Base-by-base conservation (phyloP, 352 stramenopile genomes). In the Globisporangium canariense region DNA sequence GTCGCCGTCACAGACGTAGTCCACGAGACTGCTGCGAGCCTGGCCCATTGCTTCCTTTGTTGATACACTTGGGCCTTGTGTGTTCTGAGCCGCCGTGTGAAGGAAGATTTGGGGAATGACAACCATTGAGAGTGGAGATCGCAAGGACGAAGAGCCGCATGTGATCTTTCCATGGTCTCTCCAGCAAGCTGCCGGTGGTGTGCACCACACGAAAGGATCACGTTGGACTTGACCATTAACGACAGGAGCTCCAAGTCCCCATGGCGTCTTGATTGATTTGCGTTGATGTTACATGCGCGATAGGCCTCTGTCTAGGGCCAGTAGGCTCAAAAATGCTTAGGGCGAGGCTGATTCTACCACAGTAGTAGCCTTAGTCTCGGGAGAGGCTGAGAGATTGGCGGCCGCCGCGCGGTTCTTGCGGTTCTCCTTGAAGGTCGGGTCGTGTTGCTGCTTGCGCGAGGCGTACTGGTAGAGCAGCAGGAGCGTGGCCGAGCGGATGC, bases 401-500 rank as follows among this genome's bases (percentile, higher is more conserved):
- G 2, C 32, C 28, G 52, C 32, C 10, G 50, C 47, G 32, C 67
- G 68, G 62, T 71, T 75, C 40, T 68, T 73, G 60, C 58, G 52
- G 54, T 71, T 74, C 40, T 63, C 36, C 52, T 58, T 58, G 20
- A 43, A 59, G 25, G 65, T 55, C 0, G 61, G 56, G 50, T 74
- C 65, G n/a, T 72, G 60, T 32, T 72, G 62, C 32, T 70, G 57
- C 32, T 81, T 70, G 32, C 82, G 82, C 69, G 86, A 87, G 0
- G 83, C 82, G 58, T 80, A 83, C 49, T 93, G 85, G 55, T 90
- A 91, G 11, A 93, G 61, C 50, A 93, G 67, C 69, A 93, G 68
- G 32, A 93, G 70, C 22, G 85, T 93, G 46, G 85, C 74, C 34
- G 85, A 93, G 5, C 85, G 85, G 52, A 93, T 77, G 40, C 96